Evolutionary conservation across 2,329 filamentous ascomycete species (phyloP), one percentile per base, ranked within the genome.

Genomic region (Cladosporium halotolerans): DNA sequence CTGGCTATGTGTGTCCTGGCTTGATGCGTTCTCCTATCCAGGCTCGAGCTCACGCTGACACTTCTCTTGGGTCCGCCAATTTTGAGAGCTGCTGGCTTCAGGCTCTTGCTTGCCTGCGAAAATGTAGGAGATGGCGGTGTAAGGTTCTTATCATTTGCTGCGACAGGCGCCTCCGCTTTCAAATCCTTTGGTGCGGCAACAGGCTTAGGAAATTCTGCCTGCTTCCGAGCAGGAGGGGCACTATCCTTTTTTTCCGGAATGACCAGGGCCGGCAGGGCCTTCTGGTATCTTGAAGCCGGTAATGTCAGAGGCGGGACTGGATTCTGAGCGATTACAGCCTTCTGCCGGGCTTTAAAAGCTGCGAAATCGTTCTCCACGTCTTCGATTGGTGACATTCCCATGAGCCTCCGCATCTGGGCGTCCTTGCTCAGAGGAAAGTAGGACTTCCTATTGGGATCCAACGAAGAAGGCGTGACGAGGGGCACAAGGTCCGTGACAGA

Each of bases 351-450:
- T 2, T 39, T 19, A 9, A 14, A 18, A n/a, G 38, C 9, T 6
- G 8, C 23, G 2, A 10, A 33, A 7, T 31, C 23, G 23, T 33
- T 8, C 9, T 49, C 36, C 7, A 13, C 46, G 13, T 51, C 48
- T 11, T 51, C 48, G 5, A 44, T 41, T 3, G 46, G 36, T 23
- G 46, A 49, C 13, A 49, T 44, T 10, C 48, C 48, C 32, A 51
- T 51, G n/a, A 51, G 40, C 31, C 42, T 18, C 19, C 48, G 40
- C 41, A 51, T 51, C 9, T 51, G 48, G 2, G 40, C 31, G 38
- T 51, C 48, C 16, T 16, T 14, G 40, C 48, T 51, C 31, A 51
- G 41, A 10, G 48, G 48, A 31, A 51, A 51, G 33, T 51, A 51
- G 6, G 48, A 51, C 9, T 51, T 51, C 31, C 48, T 40, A 23